Base-by-base conservation (phyloP, 805 yeast species). In the Metschnikowia proteae region DNA sequence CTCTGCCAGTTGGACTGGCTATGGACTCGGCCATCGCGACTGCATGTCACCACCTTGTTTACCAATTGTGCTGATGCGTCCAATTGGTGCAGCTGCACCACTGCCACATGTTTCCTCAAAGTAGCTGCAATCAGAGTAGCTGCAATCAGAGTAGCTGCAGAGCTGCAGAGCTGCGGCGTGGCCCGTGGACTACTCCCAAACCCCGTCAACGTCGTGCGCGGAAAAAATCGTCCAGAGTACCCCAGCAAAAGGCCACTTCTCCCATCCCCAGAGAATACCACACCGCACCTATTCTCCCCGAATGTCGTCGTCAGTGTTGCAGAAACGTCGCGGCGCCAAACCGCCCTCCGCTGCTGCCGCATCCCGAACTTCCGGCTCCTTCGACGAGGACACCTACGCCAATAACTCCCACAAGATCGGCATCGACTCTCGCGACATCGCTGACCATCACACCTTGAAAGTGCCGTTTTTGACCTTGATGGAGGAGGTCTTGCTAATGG, bases 401-500 rank as follows among this genome's bases (percentile, higher is more conserved):
- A 30, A 7, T 27, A 28, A 11, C 17, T 79, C 76, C 44, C 89
- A 82, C 60, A 84, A 82, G 63, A 78, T 89, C 49, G 96, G 90
- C 5, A 84, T 82, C 60, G 98, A 91, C 66, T 90, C 95, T 27
- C 75, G 79, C 30, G 91, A 85, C 60, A 67, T 81, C 38, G 72
- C 68, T 38, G 73, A 71, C 46, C 68, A 70, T 43, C 55, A 62
- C 13, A 65, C 68, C 48, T 61, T 68, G 46, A 70, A 72, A 43
- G 66, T 73, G 28, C 99, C 99, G 1, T 73, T 82, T 38, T 75
- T 94, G 57, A 94, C 99, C 0, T 71, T 94, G 56, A 90, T 94
- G 97, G 99, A 94, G 68, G 99, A 94, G 68, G 97, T 94, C 5
- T 73, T 94, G 55, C 76, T 94, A 54, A 79, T 94, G 73, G 99